Percentiles rank a stretch among this genome's conserved stretches.
phyloP scores from a whole-genome alignment of 352 stramenopile genomes.

The Globisporangium canariense region DNA sequence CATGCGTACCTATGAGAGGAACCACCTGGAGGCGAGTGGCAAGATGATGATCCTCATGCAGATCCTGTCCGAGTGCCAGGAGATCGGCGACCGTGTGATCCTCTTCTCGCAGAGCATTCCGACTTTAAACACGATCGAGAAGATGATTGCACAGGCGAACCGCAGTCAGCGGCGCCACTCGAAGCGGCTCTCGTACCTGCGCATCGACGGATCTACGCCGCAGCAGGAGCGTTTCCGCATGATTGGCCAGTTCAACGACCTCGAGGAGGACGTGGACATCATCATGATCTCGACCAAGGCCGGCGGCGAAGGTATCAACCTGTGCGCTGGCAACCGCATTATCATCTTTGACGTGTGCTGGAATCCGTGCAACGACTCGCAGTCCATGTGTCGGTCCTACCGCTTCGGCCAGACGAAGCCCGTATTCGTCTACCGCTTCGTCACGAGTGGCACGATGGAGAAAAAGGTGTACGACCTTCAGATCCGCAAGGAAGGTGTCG shows the following conservation, averaged over 20 bases:
- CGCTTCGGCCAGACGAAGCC: constrained; percentile 90
- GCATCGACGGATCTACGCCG: constrained; percentile 80
- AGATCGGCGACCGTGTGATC: constrained; percentile 80
- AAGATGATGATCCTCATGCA: constrained; percentile 89
- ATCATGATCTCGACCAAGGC: constrained; percentile 89
- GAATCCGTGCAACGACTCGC: constrained; percentile 90
- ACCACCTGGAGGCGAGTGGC: constrained; percentile 62
- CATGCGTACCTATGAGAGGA: constrained; percentile 50
- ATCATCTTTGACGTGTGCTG: constrained; percentile 92
- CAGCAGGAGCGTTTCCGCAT: constrained; percentile 77
- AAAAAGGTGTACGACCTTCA: constrained; percentile 92
- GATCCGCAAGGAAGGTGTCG: constrained; percentile 87
- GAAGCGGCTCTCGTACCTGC: constrained; percentile 59
- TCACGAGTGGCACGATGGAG: constrained; percentile 91
- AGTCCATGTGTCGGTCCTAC: constrained; percentile 93
- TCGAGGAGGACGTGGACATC: constrained; percentile 73
- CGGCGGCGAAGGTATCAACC: constrained; percentile 85
- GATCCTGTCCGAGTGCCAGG: constrained; percentile 63
- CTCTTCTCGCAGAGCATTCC: constrained; percentile 89
- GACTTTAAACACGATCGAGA: constrained; percentile 76
- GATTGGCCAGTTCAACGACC: constrained; percentile 83
- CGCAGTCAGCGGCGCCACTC: constrained; percentile 37
- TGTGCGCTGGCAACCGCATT: constrained; percentile 87
- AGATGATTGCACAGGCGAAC: constrained; percentile 69
- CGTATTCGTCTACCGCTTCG: constrained; percentile 92